Base-by-base conservation (phyloP, 352 stramenopile species). In the Pythium aquatile region DNA sequence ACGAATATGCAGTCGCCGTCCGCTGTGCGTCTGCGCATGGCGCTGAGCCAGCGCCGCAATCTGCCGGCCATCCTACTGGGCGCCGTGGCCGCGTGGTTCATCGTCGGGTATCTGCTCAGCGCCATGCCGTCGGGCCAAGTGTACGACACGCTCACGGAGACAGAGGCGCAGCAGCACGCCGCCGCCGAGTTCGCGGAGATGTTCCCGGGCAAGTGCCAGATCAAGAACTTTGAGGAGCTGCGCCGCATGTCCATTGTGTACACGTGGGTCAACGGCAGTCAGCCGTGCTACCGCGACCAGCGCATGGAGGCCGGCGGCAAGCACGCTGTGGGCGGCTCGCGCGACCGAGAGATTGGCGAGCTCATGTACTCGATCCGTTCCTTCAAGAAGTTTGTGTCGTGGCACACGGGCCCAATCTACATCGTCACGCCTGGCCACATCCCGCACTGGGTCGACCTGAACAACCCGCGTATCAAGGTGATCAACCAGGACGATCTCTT, bases 401-500 rank as follows among this genome's bases (percentile, higher is more conserved):
- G 87, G 87, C 85, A 92, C 77, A 84, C 74, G 53, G 87, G 87
- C 6, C 81, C 84, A 46, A 91, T 94, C 69, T 96, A 89, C 68
- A 90, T 96, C 46, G 87, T 96, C 24, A 76, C 85, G 13, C 85
- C 86, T 0, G 85, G 86, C 6, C 87, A 94, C 66, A 92, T 94
- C 55, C 87, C 87, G 10, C 13, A 88, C 68, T 96, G 87, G 87
- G 57, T 96, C 37, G 85, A 96, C 54, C 51, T 92, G 52, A 78
- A 79, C 61, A 92, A 94, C 63, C 83, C 85, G 26, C 72, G 85
- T 33, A 92, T 96, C 62, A 91, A 92, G 63, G 79, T 96, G 13
- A 78, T 96, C 40, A 88, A 96, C 73, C 87, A 96, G 69, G 87
- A 96, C 67, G 83, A 93, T 53, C 63, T 96, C 29, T 88, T 96